Evolutionary conservation across 169 alveolate species (phyloP), one percentile per base, ranked within the genome.

Genomic region (Eimeria tenella): DNA sequence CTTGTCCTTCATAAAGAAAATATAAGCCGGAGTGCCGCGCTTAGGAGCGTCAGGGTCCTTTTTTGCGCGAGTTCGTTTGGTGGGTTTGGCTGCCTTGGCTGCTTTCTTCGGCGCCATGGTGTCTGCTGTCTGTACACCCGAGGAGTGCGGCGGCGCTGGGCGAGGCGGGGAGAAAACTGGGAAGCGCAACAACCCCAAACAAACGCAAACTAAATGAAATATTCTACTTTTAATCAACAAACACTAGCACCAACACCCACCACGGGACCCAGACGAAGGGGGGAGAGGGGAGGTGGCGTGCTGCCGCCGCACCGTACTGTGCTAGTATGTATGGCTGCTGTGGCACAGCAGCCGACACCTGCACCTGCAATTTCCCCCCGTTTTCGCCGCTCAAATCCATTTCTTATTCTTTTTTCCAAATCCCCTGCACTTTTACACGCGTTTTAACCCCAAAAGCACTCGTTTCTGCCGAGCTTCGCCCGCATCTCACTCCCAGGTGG

Each of bases 21-120:
- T 98, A 95, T 97, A 98, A 0, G 99, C 98, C 7, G 98, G 96
- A 86, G 97, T 92, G 1, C 98, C 97, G 62, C 99, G 95, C 95
- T 98, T 98, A 49, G 99, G 99, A 70, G 98, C 98, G 74, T 95
- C 96, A 11, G 98, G 98, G 93, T 98, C 98, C 95, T 97, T 98
- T 96, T 98, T 96, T 68, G 97, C 89, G 94, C 93, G 95, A 94
- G 93, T 94, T 94, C 93, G 90, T 92, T 96, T 96, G 63, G 17
- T 52, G 8, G 55, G 25, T 13, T 71, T 71, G 17, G 53, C 53
- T 17, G 82, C 6, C 53, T 71, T 71, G 17, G 82, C 53, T 21
- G 71, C 93, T 31, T 87, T 87, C 93, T 87, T 87, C 15, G 93
- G 93, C 58, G 93, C 93, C 93, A 87, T 87, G 4, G 79, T 84